Evolutionary conservation across 768 basidiomycete genomes (phyloP).

Genomic region (Russula abietina): DNA sequence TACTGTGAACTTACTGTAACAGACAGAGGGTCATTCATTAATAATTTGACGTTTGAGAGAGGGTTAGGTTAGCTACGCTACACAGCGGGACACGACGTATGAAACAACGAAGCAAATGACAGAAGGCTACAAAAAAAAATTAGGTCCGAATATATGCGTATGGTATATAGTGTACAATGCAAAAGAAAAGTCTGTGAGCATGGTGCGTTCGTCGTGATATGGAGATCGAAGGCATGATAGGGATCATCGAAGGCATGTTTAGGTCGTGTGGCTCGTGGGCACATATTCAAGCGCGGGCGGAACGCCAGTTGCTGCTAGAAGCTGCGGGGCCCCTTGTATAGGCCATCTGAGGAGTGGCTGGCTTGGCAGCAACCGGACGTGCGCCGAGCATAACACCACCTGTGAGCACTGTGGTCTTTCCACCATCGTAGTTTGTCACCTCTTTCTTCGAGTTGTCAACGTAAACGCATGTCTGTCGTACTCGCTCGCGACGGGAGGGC

Average conservation of each 20-base stretch:
- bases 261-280: conserved; percentile 4
- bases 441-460: conserved; percentile 70
- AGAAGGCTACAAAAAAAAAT: conserved; percentile 24
- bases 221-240: conserved; percentile 11
- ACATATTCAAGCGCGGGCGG: conserved; percentile 40
- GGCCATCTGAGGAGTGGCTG: conserved; percentile 1
- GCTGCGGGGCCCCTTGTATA: conserved; percentile 28
- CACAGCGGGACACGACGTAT: conserved; percentile 17
- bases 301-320: conserved; percentile 48
- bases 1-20: too few relatives aligned
- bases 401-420: conserved; percentile 82
- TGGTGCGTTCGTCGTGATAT: conserved; percentile 21
- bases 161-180: conserved; percentile 21
- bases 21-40: too few relatives aligned
- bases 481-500: conserved; percentile 63
- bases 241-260: conserved; percentile 7
- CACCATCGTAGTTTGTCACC: conserved; percentile 81
- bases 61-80: conserved; percentile 22
- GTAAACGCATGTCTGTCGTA: conserved; percentile 63
- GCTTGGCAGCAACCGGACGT: conserved; percentile 22
- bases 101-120: conserved; percentile 4
- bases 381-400: conserved; percentile 82
- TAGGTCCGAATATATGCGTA: conserved; percentile 27
- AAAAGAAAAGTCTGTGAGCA: conserved; percentile 18
- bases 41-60: conserved; percentile 5